Conservation (phyloP, 805 yeast genomes). For the Suhomyces sp. region DNA sequence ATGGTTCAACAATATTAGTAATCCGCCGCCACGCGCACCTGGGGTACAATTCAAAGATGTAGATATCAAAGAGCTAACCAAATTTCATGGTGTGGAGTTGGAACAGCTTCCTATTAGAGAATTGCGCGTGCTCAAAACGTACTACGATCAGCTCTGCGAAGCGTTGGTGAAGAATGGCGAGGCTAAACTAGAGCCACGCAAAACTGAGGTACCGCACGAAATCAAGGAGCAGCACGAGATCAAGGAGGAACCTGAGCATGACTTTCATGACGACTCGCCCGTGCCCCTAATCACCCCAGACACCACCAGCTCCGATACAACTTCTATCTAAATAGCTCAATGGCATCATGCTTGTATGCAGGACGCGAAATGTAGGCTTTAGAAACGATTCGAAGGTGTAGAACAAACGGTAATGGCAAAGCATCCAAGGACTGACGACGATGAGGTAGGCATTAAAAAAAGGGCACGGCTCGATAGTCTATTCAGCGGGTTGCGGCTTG, state of each 20-base stretch:
- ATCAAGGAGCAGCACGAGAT: not conserved
- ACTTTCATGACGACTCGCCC: not conserved
- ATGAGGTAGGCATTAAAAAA: conserved; percentile 16
- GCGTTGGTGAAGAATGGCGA: not conserved
- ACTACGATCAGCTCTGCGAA: conserved; percentile 38
- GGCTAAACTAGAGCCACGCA: not conserved
- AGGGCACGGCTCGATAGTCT: conserved; percentile 30
- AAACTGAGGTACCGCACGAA: not conserved
- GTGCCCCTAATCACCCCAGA: not conserved
- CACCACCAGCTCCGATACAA: not conserved
- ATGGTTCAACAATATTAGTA: conserved; percentile 37
- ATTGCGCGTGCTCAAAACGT: conserved; percentile 29
- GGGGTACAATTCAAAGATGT: conserved; percentile 7
- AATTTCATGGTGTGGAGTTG: conserved; percentile 33
- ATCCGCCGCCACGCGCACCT: conserved; percentile 6
- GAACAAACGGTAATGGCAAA: conserved; percentile 1
- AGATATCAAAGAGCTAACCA: conserved; percentile 24
- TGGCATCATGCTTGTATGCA: not conserved
- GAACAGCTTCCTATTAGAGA: conserved; percentile 36
- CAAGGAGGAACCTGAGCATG: not conserved
- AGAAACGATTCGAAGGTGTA: not conserved
- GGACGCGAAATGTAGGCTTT: not conserved
- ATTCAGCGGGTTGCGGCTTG: conserved; percentile 22
- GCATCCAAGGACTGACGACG: conserved; percentile 4
- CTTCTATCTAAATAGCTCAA: not conserved